Percentiles rank a stretch among this genome's conserved stretches.
These are phyloP conservation scores for Pilobolus umbonatus DNA, from an alignment of 192 early-diverging fungal genomes.

Conservation along the genomic window DNA sequence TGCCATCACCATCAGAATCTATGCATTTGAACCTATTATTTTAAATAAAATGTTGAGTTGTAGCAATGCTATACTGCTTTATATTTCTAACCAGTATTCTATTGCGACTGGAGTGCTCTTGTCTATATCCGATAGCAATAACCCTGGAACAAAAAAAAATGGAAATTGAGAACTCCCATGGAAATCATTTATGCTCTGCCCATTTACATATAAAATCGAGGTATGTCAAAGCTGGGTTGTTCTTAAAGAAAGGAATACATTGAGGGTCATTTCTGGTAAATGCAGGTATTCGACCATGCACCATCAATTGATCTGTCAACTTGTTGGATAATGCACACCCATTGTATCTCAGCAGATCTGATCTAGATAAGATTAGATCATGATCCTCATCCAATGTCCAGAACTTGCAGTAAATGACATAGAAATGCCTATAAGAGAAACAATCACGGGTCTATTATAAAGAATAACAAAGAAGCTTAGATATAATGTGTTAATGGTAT, in stretches of 20 bases:
- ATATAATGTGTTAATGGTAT: not conserved
- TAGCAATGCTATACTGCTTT: not conserved
- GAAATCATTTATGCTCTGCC: not conserved
- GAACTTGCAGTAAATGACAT: conserved; percentile 97
- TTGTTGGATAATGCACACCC: conserved; percentile 61
- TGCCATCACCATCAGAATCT: conserved; percentile 87
- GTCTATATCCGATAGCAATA: conserved; percentile 34
- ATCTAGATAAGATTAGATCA: conserved; percentile 68
- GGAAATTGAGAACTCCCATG: not conserved
- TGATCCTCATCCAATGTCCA: conserved; percentile 92
- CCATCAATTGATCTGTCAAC: conserved; percentile 70
- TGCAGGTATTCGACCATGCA: conserved; percentile 45
- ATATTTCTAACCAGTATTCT: conserved; percentile 32
- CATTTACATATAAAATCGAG: conserved; percentile 38
- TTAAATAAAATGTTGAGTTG: not conserved
- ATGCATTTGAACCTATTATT: conserved; percentile 83
- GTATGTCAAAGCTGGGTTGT: conserved; percentile 20
- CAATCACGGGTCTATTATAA: conserved; percentile 67
- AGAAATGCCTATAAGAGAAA: conserved; percentile 97
- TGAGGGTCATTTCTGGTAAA: conserved; percentile 18
- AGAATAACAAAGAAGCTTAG: conserved; percentile 1
- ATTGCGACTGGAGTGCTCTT: conserved; percentile 30
- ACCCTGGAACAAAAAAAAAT: conserved; percentile 26
- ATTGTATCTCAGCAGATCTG: conserved; percentile 72
- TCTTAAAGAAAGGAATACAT: not conserved